phyloP scores from a whole-genome alignment of 768 basidiomycete species.

The Auriscalpium orientale region DNA sequence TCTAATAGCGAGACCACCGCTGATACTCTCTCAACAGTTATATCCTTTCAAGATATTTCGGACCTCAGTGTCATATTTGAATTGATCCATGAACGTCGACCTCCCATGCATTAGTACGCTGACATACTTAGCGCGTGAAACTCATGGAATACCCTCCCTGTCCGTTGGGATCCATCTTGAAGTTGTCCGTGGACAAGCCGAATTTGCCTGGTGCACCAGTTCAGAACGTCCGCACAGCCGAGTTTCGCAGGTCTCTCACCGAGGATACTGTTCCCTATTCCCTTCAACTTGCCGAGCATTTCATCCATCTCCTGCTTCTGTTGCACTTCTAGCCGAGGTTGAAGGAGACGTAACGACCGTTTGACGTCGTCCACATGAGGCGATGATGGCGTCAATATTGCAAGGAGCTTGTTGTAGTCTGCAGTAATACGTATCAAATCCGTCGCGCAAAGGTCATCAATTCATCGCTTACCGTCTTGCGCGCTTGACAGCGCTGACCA shows the following conservation, averaged over 20 bases:
- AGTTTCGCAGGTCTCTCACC: constrained; percentile 36
- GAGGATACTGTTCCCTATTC: constrained; percentile 82
- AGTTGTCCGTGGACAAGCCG: constrained; percentile 92
- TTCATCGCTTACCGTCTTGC: constrained; percentile 61
- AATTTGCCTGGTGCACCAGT: constrained; percentile 60
- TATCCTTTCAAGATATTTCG: constrained; percentile 24
- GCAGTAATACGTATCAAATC: background rate
- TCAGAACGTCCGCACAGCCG: background rate
- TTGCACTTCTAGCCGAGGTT: constrained; percentile 62
- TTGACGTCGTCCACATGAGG: constrained; percentile 41
- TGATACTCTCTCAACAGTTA: constrained; percentile 14
- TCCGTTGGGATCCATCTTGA: constrained; percentile 90
- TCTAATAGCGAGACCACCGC: background rate
- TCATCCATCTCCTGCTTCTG: constrained; percentile 85
- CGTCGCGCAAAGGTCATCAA: background rate
- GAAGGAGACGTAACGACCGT: constrained; percentile 44
- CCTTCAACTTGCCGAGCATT: constrained; percentile 90
- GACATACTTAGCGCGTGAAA: constrained; percentile 45
- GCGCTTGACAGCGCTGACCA: constrained; percentile 82
- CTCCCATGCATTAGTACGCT: no score
- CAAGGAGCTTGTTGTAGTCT: constrained; percentile 77
- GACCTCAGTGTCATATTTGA: constrained; percentile 24
- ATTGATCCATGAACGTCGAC: constrained; percentile 9
- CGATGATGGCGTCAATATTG: constrained; percentile 51
- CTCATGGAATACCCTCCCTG: constrained; percentile 96